phyloP scores from a whole-genome alignment of 805 yeast species.

The Sungouiozyma intestinalis region DNA sequence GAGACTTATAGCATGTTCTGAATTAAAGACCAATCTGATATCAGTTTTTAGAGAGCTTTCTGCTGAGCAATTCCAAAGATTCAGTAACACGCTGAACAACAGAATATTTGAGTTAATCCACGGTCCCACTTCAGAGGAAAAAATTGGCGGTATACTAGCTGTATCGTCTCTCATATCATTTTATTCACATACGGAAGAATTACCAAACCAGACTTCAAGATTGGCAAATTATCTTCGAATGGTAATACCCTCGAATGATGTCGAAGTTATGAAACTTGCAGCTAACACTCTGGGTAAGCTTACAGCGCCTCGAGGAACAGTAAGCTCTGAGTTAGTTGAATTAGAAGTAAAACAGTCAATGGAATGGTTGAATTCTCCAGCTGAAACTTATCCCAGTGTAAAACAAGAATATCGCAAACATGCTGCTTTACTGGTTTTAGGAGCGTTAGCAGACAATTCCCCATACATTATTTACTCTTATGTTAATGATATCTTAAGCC shows the following conservation, averaged over 20 bases:
- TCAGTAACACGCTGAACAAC: constrained; percentile 77
- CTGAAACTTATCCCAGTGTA: constrained; percentile 37
- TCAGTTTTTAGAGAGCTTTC: constrained; percentile 72
- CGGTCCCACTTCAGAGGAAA: constrained; percentile 57
- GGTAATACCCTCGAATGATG: constrained; percentile 70
- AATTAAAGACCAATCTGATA: constrained; percentile 57
- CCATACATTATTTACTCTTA: constrained; percentile 76
- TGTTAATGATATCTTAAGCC: constrained; percentile 66
- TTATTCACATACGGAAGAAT: constrained; percentile 73
- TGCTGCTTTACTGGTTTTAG: constrained; percentile 77
- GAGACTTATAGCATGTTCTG: constrained; percentile 48
- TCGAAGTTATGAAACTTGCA: constrained; percentile 77
- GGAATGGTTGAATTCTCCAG: constrained; percentile 73
- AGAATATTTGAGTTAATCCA: constrained; percentile 78
- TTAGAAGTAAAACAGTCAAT: constrained; percentile 80
- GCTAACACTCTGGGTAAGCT: constrained; percentile 80
- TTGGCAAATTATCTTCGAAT: constrained; percentile 81
- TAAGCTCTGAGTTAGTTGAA: constrained; percentile 88
- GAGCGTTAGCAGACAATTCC: constrained; percentile 75
- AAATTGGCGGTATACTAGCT: constrained; percentile 86
- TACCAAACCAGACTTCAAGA: constrained; percentile 80
- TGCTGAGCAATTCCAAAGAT: constrained; percentile 69
- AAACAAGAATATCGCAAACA: constrained; percentile 79
- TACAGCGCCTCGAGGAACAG: constrained; percentile 80
- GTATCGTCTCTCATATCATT: constrained; percentile 79